phyloP scores from a whole-genome alignment of 352 stramenopile genomes.

The Globisporangium canariense region DNA sequence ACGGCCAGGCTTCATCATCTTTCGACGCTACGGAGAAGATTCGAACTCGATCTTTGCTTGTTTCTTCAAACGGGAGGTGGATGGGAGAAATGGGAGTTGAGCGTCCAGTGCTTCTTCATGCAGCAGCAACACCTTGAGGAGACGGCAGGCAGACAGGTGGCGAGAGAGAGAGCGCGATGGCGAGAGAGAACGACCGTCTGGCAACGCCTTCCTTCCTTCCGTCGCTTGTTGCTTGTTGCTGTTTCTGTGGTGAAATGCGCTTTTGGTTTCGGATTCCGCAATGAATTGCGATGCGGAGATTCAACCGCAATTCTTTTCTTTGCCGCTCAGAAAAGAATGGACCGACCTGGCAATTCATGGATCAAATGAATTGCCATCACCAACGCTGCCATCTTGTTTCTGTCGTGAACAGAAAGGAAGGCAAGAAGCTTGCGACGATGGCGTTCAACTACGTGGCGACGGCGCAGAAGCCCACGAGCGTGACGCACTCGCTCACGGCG shows the following conservation, averaged over 20 bases:
- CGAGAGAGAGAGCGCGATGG: not conserved
- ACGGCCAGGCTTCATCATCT: conserved; percentile 10
- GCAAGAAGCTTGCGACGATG: conserved; percentile 27
- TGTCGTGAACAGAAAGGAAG: conserved; percentile 6
- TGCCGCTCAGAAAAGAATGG: no score
- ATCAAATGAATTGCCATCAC: not conserved
- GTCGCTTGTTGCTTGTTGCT: not conserved
- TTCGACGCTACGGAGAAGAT: not conserved
- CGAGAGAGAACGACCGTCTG: not conserved
- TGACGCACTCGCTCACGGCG: conserved; percentile 91
- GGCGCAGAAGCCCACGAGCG: conserved; percentile 90
- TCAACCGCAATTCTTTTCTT: no score
- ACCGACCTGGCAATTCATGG: not conserved
- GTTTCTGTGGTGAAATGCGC: not conserved
- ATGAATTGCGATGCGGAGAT: no score
- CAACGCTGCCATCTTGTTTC: not conserved
- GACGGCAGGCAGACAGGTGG: not conserved
- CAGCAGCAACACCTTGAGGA: conserved; percentile 2
- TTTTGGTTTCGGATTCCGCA: conserved; percentile 1
- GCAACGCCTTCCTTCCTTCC: not conserved
- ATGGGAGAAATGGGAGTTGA: not conserved
- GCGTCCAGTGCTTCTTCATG: conserved; percentile 11
- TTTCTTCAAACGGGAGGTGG: conserved; percentile 3
- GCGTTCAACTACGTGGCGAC: conserved; percentile 93
- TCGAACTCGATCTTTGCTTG: conserved; percentile 4